Evolutionary conservation across 768 basidiomycete genomes (phyloP), one percentile per base, ranked within the genome.

Genomic region (Boletus pseudo-olivaceus): DNA sequence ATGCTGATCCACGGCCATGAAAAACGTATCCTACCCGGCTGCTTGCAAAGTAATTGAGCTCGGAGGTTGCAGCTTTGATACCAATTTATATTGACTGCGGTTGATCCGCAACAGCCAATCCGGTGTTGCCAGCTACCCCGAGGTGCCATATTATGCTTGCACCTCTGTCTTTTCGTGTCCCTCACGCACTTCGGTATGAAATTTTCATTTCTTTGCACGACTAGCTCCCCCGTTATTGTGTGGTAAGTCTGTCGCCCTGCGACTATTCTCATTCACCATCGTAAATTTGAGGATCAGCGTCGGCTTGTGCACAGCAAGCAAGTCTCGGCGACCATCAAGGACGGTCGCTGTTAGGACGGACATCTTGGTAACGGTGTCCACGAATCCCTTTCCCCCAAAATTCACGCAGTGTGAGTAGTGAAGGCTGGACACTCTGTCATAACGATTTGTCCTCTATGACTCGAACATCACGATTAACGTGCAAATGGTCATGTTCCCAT

Each of bases 251-350:
- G 38, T 33, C 51, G 35, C 54, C 59, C 53, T 49, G 48, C 27
- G 49, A 58, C 49, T 47, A 49, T 60, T 57, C 53, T 47, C 54
- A 40, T 53, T 55, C 29, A 34, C 44, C 47, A 30, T 41, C n/a
- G 50, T 46, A 46, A 47, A 55, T 41, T 56, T 35, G 51, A 61
- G 47, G 67, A 68, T 69, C 67, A 61, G 49, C 69, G 57, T 69
- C 67, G 60, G 58, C 48, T 59, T 47, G 51, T 63, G 63, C 69
- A 72, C 69, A 71, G 71, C 67, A 71, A 57, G 50, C 50, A 45
- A 51, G 27, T 41, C 60, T 41, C 66, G 58, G 62, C 62, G 71
- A 72, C 67, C 63, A 70, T 70, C 69, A 72, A 58, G 60, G 6
- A 50, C 53, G 57, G 62, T 71, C 62, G 69, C 67, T 57, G 60